Evolutionary conservation across 2,329 filamentous ascomycete genomes (phyloP), one percentile per base, ranked within the genome.

Genomic region (Monosporascus ibericus): DNA sequence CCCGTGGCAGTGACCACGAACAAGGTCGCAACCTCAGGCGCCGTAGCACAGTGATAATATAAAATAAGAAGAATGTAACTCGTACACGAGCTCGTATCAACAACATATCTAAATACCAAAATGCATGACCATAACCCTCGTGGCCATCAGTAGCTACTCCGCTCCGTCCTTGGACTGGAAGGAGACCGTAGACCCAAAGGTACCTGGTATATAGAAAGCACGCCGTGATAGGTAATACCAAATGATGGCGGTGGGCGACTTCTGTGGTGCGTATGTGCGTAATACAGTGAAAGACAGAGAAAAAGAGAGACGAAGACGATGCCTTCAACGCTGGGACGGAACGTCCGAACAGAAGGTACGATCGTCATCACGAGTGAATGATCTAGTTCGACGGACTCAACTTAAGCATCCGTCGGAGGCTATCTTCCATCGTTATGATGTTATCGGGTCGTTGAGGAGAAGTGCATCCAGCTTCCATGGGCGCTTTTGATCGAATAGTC

Each of bases 371-470:
- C 30, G 47, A 38, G 27, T 48, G 34, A n/a, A 52, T 27, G 15
- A 53, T 49, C 47, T 59, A 61, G 48, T 47, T 48, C 11, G 55
- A 52, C 3, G 64, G 56, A 39, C 63, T 61, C 30, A 69, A 52
- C 48, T 81, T 81, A 55, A 82, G 68, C 50, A 81, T 74, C 53
- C 76, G 73, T 47, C 78, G 74, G 52, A 82, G 73, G 56, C 73
- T 73, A 48, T 80, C 75, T 59, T 82, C 79, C 72, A 82, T 77
- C 11, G 72, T 70, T 44, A 73, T 63, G 38, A 81, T 62, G 50
- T 75, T 70, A n/a, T 69, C 61, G 5, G 69, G 55, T 22, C 63
- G 65, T 25, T 57, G 50, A 36, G 57, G 57, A 17, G 55, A 52
- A 44, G 34, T 52, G 22, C 55, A 30, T 1, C 55, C 48, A 6